Evolutionary conservation across 139 green algal species (phyloP), one percentile per base, ranked within the genome.

Genomic region (Penium margaritaceum): DNA sequence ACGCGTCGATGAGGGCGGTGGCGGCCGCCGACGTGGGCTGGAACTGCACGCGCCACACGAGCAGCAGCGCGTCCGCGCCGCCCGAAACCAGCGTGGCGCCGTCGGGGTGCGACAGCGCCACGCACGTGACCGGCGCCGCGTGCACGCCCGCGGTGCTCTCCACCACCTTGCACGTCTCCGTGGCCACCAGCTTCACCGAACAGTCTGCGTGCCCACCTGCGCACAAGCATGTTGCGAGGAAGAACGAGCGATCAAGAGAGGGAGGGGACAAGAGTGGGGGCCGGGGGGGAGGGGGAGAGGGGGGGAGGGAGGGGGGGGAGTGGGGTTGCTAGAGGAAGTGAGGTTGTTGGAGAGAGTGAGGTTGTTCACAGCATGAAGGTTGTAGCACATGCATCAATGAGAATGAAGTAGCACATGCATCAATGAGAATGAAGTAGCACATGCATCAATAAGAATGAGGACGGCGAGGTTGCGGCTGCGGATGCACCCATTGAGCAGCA

Each of bases 111-210:
- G 67, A 82, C 15, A 80, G 66, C 0, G 83, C 82, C 15, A 91
- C 34, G 65, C 86, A 89, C 53, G 81, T 90, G 47, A 90, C 73
- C 0, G 78, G 63, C 63, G 85, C 84, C 35, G 76, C 79, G 80
- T 91, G 87, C 38, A 71, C 76, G 2, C 19, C 67, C 58, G 84
- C 51, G n/a, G 44, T 77, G 30, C 38, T 75, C 78, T 91, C 86
- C 55, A 88, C 70, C 55, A 86, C 75, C 44, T 74, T 66, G 27
- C 76, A 36, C 4, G 32, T 38, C 15, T 77, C 65, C 6, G 34
- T 30, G 15, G 65, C 27, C 35, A 77, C 66, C 24, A 81, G 34
- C 33, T 74, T 75, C n/a, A 81, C 34, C 15, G 65, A 63, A 41
- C 24, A 39, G 69, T 81, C 74, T 29, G 41, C 66, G 37, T 81